Conservation (phyloP, 164 flowering plant species). For the Taxillus chinensis region DNA sequence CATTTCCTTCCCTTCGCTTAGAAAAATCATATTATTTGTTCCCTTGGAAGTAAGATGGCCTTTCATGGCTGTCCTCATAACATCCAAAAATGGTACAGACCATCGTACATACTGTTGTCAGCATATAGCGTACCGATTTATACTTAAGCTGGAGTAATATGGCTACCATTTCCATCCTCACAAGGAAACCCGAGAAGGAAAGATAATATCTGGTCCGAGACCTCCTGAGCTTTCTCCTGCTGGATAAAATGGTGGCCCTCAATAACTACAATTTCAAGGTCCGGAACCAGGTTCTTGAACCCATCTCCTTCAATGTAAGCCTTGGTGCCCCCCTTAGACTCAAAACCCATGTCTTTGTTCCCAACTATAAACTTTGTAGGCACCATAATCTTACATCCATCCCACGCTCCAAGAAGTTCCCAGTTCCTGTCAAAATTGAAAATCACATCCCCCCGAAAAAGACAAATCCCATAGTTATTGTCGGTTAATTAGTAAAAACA, state of each 20-base stretch:
- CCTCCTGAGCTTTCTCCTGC: slow-evolving; percentile 29
- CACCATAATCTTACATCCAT: slow-evolving; percentile 32
- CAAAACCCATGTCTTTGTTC: slow-evolving; percentile 25
- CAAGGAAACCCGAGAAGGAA: slow-evolving; percentile 16
- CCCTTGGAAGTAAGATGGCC: no score
- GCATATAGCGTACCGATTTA: no score
- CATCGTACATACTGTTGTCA: no score
- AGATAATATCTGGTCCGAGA: slow-evolving; percentile 23
- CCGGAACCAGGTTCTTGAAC: slow-evolving; percentile 28
- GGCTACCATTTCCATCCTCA: background rate
- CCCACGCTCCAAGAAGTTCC: slow-evolving; percentile 50
- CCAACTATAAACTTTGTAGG: slow-evolving; percentile 39
- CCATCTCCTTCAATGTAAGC: slow-evolving; percentile 22
- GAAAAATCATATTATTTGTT: no score
- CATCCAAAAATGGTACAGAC: no score
- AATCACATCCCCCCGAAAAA: no score
- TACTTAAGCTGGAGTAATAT: no score
- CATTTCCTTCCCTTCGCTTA: no score
- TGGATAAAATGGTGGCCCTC: slow-evolving; percentile 36
- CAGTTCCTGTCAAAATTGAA: slow-evolving; percentile 22
- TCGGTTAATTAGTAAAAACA: no score
- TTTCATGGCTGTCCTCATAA: no score
- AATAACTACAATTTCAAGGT: slow-evolving; percentile 22
- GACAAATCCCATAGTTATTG: no score
- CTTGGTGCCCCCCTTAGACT: slow-evolving; percentile 19